Conservation (phyloP, 768 basidiomycete species). For the Hydnomerulius pinastri region DNA sequence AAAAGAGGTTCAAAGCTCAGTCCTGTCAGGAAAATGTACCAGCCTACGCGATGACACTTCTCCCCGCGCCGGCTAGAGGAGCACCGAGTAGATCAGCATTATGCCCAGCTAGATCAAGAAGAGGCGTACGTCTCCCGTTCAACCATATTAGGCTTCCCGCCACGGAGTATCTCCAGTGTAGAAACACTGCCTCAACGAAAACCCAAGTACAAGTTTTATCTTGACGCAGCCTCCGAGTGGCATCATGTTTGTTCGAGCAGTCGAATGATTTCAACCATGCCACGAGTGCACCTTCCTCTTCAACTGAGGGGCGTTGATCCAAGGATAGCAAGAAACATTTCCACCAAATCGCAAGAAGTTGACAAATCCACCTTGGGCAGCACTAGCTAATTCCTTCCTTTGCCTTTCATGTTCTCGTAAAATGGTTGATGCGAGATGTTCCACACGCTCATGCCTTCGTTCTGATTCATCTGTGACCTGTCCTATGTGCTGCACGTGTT, state of each 20-base stretch:
- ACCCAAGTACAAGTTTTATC: conserved; percentile 4
- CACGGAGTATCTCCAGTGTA: neutral
- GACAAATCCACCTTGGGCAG: too few relatives aligned
- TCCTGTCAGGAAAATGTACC: neutral
- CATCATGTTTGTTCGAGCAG: neutral
- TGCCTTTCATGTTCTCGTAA: too few relatives aligned
- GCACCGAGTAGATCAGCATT: too few relatives aligned
- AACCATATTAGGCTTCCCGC: conserved; percentile 2
- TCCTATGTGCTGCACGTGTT: too few relatives aligned
- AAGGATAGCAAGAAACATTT: too few relatives aligned
- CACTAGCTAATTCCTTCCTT: too few relatives aligned
- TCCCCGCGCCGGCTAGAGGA: neutral
- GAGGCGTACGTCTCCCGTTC: neutral
- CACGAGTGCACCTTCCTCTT: too few relatives aligned
- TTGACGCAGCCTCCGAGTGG: neutral
- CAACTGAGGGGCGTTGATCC: too few relatives aligned
- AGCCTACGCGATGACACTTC: neutral
- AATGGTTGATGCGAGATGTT: too few relatives aligned
- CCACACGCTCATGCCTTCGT: too few relatives aligned
- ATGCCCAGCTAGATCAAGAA: neutral
- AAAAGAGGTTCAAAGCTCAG: neutral
- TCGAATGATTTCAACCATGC: conserved; percentile 3
- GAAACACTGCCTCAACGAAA: neutral
- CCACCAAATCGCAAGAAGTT: too few relatives aligned
- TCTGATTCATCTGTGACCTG: too few relatives aligned